Evolutionary conservation across 768 basidiomycete species (phyloP).

Genomic region (Suillus sp.): DNA sequence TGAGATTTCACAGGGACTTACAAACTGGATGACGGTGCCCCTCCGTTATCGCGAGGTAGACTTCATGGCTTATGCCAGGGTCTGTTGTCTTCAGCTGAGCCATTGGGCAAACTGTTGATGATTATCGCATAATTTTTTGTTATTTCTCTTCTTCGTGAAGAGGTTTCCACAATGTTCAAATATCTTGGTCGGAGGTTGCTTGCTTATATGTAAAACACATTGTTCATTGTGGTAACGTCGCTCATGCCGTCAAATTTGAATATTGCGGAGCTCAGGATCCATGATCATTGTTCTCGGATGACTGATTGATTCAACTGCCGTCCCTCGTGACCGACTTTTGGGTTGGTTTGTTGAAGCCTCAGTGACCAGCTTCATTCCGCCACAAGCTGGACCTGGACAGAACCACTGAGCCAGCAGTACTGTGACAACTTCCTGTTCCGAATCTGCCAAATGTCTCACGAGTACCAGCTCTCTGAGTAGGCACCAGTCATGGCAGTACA

Average conservation of each 20-base stretch:
- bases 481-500: neutral
- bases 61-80: neutral
- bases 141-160: slow-evolving; percentile 38
- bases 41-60: slow-evolving; percentile 7
- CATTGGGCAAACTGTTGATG: neutral
- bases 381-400: too few species aligned
- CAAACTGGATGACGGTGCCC: neutral
- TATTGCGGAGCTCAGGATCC: too few species aligned
- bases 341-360: neutral
- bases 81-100: slow-evolving; percentile 3
- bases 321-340: neutral
- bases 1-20: neutral
- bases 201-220: neutral
- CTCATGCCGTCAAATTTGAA: neutral
- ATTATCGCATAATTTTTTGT: slow-evolving; percentile 38
- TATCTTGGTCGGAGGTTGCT: neutral
- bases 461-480: neutral
- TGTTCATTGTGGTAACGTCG: neutral
- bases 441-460: slow-evolving; percentile 2
- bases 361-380: neutral
- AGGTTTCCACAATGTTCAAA: slow-evolving; percentile 5
- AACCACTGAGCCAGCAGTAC: too few species aligned
- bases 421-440: neutral
- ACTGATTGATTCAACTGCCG: neutral
- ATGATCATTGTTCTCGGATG: neutral